Percentiles rank a stretch among this genome's conserved stretches.
Evolutionary conservation across 805 yeast genomes (phyloP).

Genomic region (Komagataella mondaviorum): DNA sequence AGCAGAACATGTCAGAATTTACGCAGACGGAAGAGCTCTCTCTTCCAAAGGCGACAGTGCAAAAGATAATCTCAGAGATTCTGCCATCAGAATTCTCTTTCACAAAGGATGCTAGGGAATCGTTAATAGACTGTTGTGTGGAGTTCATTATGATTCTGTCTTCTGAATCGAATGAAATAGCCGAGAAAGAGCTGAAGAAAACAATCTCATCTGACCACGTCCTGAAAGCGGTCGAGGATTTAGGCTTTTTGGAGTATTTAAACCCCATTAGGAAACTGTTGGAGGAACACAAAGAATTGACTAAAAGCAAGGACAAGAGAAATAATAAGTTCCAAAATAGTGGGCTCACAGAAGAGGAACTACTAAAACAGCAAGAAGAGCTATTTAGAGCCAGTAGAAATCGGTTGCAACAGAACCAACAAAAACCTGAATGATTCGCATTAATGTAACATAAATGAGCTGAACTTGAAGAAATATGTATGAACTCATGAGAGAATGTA

Average conservation of each 20-base stretch:
- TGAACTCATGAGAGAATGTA: background rate
- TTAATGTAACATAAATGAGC: background rate
- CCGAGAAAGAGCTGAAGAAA: conserved; percentile 90
- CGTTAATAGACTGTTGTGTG: conserved; percentile 89
- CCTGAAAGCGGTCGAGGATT: conserved; percentile 70
- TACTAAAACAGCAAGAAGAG: conserved; percentile 85
- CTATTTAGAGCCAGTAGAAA: conserved; percentile 46
- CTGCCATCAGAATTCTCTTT: conserved; percentile 80
- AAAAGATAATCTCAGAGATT: conserved; percentile 83
- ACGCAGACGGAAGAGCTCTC: conserved; percentile 17
- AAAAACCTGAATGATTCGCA: background rate
- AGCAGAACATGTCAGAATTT: background rate
- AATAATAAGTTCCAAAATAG: conserved; percentile 88
- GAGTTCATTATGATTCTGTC: conserved; percentile 92
- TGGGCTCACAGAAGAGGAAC: conserved; percentile 86
- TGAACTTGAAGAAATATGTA: background rate
- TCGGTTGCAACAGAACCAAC: conserved; percentile 13
- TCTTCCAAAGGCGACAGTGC: conserved; percentile 70
- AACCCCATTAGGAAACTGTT: conserved; percentile 71
- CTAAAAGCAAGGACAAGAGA: conserved; percentile 80
- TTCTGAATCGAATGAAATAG: conserved; percentile 89
- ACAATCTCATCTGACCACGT: conserved; percentile 97
- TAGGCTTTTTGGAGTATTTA: conserved; percentile 79
- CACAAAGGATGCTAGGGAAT: conserved; percentile 88
- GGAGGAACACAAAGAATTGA: conserved; percentile 76